Conservation (phyloP, 2,329 filamentous ascomycete genomes). For the Elsinoe australis region DNA sequence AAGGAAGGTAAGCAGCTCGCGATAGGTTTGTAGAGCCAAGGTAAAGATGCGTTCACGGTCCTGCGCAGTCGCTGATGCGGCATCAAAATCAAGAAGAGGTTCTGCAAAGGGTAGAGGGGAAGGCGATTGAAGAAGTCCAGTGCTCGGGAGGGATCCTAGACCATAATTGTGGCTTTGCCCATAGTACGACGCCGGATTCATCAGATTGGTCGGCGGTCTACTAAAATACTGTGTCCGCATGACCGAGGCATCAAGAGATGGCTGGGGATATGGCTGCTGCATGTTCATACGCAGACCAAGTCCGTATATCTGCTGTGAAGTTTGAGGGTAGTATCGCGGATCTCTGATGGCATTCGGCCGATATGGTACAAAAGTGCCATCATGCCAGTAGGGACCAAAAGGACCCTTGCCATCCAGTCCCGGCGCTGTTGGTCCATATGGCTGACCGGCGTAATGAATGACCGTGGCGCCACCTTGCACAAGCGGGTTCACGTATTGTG, state of each 20-base stretch:
- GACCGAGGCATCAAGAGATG: slow-evolving; percentile 1
- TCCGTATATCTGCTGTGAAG: slow-evolving; percentile 6
- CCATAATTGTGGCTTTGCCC: neutral
- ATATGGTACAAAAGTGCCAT: slow-evolving; percentile 55
- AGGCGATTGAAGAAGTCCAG: neutral
- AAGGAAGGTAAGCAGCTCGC: slow-evolving; percentile 42
- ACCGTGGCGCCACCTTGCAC: slow-evolving; percentile 51
- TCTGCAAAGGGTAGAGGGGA: slow-evolving; percentile 4
- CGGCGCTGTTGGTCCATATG: slow-evolving; percentile 52
- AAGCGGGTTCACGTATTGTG: slow-evolving; percentile 21
- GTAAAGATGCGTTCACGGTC: slow-evolving; percentile 40
- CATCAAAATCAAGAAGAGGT: slow-evolving; percentile 31
- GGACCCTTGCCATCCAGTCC: slow-evolving; percentile 48
- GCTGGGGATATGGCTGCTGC: neutral
- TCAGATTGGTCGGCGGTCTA: neutral
- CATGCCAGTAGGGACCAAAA: slow-evolving; percentile 57
- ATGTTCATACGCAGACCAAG: slow-evolving; percentile 6
- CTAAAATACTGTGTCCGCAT: slow-evolving; percentile 2
- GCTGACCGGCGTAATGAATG: slow-evolving; percentile 52
- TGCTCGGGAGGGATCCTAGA: neutral
- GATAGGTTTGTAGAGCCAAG: slow-evolving; percentile 42
- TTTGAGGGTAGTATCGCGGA: slow-evolving; percentile 36
- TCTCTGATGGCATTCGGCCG: slow-evolving; percentile 51
- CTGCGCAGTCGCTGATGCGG: slow-evolving; percentile 37
- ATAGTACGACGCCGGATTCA: neutral